A percentile compares a stretch with the other conserved stretches of the same genome.
phyloP scores from a whole-genome alignment of 2,329 filamentous ascomycete species.

The Colletotrichum sp. region DNA sequence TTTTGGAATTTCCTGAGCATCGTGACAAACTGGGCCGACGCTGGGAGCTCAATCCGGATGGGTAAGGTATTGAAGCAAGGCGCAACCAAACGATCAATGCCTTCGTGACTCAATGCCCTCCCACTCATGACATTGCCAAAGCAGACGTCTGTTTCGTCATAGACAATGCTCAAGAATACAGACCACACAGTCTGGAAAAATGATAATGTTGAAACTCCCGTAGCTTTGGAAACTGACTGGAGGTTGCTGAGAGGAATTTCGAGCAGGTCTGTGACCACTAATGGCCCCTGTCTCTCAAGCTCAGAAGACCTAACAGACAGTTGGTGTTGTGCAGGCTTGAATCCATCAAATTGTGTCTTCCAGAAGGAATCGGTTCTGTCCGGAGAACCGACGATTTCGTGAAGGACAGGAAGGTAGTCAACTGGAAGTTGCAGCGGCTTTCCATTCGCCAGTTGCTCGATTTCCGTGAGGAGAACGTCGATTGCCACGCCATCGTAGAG shows the following conservation, averaged over 20 bases:
- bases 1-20: slow-evolving; percentile 66
- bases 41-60: slow-evolving; percentile 61
- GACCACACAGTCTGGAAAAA: slow-evolving; percentile 78
- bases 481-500: slow-evolving; percentile 88
- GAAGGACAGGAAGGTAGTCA: slow-evolving; percentile 69
- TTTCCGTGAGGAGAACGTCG: slow-evolving; percentile 69
- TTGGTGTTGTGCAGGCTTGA: slow-evolving; percentile 37
- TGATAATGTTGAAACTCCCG: slow-evolving; percentile 68
- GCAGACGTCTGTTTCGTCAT: slow-evolving; percentile 70
- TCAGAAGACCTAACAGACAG: not conserved
- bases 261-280: not conserved
- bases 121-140: slow-evolving; percentile 90
- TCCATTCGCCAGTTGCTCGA: slow-evolving; percentile 63
- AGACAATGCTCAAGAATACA: slow-evolving; percentile 62
- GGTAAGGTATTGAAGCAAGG: slow-evolving; percentile 94
- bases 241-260: slow-evolving; percentile 46
- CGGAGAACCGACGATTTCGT: slow-evolving; percentile 56
- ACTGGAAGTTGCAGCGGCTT: slow-evolving; percentile 51
- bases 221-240: slow-evolving; percentile 51
- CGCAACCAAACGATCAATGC: slow-evolving; percentile 76
- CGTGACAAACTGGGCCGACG: slow-evolving; percentile 54
- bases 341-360: slow-evolving; percentile 58
- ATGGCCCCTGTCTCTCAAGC: not conserved
- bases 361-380: slow-evolving; percentile 68
- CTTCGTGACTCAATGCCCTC: slow-evolving; percentile 69